phyloP scores from a whole-genome alignment of 208 protist genomes.

The Leishmania tropica region DNA sequence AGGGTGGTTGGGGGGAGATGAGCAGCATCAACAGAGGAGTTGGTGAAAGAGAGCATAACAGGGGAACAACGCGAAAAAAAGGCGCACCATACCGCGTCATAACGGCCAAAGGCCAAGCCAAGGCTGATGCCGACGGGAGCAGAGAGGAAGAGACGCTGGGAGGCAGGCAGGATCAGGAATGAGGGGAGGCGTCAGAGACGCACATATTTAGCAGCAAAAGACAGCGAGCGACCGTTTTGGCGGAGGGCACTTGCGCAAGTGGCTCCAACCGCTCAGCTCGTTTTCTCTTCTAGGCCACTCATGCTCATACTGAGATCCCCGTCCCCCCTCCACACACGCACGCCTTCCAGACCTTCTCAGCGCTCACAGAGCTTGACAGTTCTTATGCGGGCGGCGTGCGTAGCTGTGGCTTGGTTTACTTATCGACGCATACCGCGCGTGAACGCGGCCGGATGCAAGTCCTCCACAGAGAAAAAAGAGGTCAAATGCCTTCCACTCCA shows the following conservation, averaged over 20 bases:
- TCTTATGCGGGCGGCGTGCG: background rate
- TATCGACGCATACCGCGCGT: background rate
- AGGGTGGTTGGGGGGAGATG: background rate
- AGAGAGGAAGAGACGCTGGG: background rate
- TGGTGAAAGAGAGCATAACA: background rate
- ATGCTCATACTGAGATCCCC: background rate
- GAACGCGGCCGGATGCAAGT: background rate
- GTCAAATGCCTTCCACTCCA: background rate
- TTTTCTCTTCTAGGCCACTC: background rate
- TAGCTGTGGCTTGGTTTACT: background rate
- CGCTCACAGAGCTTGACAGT: background rate
- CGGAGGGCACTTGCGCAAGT: background rate
- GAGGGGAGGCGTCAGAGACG: background rate
- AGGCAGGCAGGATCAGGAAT: background rate
- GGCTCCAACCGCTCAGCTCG: background rate
- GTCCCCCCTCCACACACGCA: background rate
- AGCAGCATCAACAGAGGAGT: background rate
- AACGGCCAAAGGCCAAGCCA: too few relatives aligned
- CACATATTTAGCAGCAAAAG: background rate
- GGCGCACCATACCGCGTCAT: too few relatives aligned
- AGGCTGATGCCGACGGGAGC: too few relatives aligned
- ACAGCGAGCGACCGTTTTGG: background rate
- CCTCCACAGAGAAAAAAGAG: background rate
- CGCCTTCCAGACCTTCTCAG: background rate
- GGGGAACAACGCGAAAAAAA: too few relatives aligned